phyloP scores from a whole-genome alignment of 2,329 filamentous ascomycete genomes.

The Cladophialophora carrionii region DNA sequence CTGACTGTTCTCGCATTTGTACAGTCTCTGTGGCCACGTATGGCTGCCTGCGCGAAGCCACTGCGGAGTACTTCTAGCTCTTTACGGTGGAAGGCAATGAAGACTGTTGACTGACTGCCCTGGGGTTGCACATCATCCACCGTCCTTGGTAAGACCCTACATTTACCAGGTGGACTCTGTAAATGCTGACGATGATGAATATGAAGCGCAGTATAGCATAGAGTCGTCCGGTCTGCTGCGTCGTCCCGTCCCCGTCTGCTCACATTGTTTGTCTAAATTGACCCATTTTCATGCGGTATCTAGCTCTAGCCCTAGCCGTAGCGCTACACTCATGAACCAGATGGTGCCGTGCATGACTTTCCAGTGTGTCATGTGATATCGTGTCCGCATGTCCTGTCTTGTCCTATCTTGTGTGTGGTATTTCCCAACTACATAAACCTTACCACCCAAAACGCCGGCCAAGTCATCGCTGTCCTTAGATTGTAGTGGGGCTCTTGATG shows the following conservation, averaged over 20 bases:
- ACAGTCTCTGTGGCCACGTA: too few species aligned
- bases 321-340: neutral
- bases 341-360: neutral
- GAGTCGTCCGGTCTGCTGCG: too few species aligned
- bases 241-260: neutral
- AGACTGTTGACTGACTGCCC: too few species aligned
- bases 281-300: neutral
- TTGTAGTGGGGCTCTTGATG: conserved; percentile 11
- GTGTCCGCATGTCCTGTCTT: neutral
- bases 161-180: too few species aligned
- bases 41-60: too few species aligned
- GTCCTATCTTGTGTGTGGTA: neutral
- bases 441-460: neutral
- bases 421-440: neutral
- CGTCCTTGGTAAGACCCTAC: too few species aligned
- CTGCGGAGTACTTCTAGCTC: too few species aligned
- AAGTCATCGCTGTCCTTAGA: neutral
- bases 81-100: too few species aligned
- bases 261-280: neutral
- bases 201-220: too few species aligned
- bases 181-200: too few species aligned
- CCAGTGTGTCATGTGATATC: neutral
- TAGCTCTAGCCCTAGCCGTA: neutral
- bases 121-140: too few species aligned
- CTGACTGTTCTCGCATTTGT: too few species aligned